phyloP scores from a whole-genome alignment of 139 green algal species.

The Yamagishiella unicocca region DNA sequence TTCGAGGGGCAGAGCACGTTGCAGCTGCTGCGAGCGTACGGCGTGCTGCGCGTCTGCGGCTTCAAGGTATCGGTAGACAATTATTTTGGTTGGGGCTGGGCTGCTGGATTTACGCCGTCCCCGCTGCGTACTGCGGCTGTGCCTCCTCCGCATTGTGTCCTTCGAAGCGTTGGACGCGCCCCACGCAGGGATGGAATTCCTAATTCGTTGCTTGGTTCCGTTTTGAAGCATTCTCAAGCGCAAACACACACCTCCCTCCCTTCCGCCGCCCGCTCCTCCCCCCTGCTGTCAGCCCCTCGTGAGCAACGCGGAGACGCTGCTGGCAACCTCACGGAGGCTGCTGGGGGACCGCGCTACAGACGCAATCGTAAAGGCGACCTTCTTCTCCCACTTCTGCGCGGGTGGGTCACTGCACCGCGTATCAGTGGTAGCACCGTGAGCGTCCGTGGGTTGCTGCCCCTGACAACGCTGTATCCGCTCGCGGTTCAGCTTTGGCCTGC shows the following conservation, averaged over 20 bases:
- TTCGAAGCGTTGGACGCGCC: no score
- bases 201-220: no score
- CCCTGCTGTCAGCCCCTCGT: slow-evolving; percentile 39
- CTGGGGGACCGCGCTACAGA: slow-evolving; percentile 71
- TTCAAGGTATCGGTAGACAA: neutral
- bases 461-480: no score
- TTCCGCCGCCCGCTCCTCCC: neutral
- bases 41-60: slow-evolving; percentile 47
- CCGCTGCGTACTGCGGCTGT: no score
- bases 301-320: slow-evolving; percentile 27
- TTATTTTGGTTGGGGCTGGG: no score
- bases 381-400: slow-evolving; percentile 92
- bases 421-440: neutral
- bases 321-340: slow-evolving; percentile 30
- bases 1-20: slow-evolving; percentile 46
- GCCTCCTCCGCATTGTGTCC: no score
- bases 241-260: no score
- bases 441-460: neutral
- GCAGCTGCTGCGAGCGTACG: slow-evolving; percentile 55
- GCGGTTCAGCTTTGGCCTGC: no score
- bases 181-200: no score
- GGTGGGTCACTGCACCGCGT: slow-evolving; percentile 60
- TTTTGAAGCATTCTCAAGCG: no score
- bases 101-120: no score
- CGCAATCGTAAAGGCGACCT: slow-evolving; percentile 75